Conservation (phyloP, 2,329 filamentous ascomycete genomes). For the Clarireedia homoeocarpa region DNA sequence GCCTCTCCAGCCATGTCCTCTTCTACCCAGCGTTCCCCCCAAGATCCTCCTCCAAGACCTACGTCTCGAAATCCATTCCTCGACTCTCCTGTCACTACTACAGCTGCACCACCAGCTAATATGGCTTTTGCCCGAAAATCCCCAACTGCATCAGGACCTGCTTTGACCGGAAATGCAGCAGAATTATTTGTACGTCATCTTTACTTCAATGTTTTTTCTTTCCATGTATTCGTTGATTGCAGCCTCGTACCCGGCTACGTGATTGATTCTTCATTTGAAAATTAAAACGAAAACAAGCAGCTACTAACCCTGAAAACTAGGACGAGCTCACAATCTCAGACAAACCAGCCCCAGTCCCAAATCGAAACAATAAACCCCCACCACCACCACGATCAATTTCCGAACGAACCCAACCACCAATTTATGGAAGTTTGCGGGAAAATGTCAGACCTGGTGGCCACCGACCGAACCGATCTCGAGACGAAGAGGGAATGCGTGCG, state of each 20-base stretch:
- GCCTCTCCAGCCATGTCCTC: slow-evolving; percentile 45
- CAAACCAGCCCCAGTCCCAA: slow-evolving; percentile 36
- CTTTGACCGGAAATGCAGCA: slow-evolving; percentile 46
- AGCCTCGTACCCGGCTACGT: neutral
- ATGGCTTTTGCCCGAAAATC: slow-evolving; percentile 41
- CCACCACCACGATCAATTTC: slow-evolving; percentile 30
- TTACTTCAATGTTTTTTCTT: neutral
- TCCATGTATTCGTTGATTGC: neutral
- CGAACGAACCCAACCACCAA: slow-evolving; percentile 39
- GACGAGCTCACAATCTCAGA: slow-evolving; percentile 62
- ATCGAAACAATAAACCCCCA: slow-evolving; percentile 27
- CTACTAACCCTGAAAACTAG: slow-evolving; percentile 38
- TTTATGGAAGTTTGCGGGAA: neutral
- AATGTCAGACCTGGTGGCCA: slow-evolving; percentile 33
- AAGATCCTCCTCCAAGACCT: slow-evolving; percentile 49
- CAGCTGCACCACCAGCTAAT: slow-evolving; percentile 34
- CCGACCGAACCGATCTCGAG: slow-evolving; percentile 57
- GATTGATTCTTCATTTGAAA: neutral
- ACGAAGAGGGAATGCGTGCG: slow-evolving; percentile 47
- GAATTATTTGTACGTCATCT: slow-evolving; percentile 66
- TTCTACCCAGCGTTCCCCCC: slow-evolving; percentile 44
- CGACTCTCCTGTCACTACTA: slow-evolving; percentile 37
- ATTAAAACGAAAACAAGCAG: neutral
- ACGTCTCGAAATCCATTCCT: slow-evolving; percentile 71
- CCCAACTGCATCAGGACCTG: slow-evolving; percentile 32